A percentile compares a stretch with the other conserved stretches of the same genome.
These are phyloP conservation scores for Clonostachys byssicola DNA, from an alignment of 2,329 filamentous ascomycete species.

Conservation along the genomic window DNA sequence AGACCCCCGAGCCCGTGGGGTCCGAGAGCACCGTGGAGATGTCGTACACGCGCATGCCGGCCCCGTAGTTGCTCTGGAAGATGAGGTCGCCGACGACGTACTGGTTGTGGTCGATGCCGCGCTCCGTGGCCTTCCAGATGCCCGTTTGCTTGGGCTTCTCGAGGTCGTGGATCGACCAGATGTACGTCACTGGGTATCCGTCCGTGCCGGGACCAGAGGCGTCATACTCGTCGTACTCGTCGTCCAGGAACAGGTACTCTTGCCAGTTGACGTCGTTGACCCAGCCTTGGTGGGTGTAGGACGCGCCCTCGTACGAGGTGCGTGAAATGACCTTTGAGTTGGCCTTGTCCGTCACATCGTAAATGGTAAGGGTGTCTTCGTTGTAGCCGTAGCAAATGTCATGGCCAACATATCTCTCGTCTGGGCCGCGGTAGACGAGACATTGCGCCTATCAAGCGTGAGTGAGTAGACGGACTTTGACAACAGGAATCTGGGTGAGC, in stretches of 20 bases:
- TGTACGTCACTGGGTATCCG: constrained; percentile 40
- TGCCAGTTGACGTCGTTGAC: constrained; percentile 38
- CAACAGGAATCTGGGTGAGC: neutral
- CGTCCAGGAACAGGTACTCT: constrained; percentile 38
- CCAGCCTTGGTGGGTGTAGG: constrained; percentile 54
- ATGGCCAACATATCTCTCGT: constrained; percentile 33
- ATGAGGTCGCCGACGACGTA: constrained; percentile 31
- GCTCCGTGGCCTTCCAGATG: constrained; percentile 25
- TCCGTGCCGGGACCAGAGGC: constrained; percentile 28
- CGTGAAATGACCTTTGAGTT: constrained; percentile 39
- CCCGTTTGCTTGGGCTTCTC: constrained; percentile 35
- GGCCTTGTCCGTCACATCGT: constrained; percentile 44
- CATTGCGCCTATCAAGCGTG: constrained; percentile 36
- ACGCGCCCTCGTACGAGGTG: constrained; percentile 50
- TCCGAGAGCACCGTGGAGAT: constrained; percentile 20
- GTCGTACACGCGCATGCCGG: constrained; percentile 30
- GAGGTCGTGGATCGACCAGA: constrained; percentile 40
- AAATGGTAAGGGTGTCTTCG: constrained; percentile 43
- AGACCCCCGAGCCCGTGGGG: constrained; percentile 30
- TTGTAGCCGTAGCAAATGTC: constrained; percentile 52
- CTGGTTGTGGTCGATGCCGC: constrained; percentile 39
- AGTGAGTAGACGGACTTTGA: neutral
- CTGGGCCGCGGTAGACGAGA: constrained; percentile 44
- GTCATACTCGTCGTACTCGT: constrained; percentile 43
- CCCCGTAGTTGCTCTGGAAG: constrained; percentile 42